These are phyloP conservation scores for Hymenoscyphus repandus DNA, from an alignment of 2,329 filamentous ascomycete species.

Conservation along the genomic window DNA sequence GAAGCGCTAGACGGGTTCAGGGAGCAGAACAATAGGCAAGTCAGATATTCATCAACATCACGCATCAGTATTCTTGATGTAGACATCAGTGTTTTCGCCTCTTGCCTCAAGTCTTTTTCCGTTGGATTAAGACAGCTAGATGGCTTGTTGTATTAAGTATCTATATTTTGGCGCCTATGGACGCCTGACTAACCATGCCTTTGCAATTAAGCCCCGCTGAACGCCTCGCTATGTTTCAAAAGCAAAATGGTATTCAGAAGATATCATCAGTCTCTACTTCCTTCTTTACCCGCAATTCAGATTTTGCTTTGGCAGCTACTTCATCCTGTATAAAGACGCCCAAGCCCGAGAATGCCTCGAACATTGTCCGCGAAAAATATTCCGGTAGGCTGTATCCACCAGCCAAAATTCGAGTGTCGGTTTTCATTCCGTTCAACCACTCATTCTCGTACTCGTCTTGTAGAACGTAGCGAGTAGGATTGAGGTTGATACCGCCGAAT, in stretches of 20 bases:
- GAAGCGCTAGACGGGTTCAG: too few relatives aligned
- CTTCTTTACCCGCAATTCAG: conserved; percentile 11
- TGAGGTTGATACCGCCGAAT: conserved; percentile 70
- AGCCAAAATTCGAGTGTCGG: conserved; percentile 61
- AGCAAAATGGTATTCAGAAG: conserved; percentile 29
- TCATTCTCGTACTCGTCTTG: conserved; percentile 68
- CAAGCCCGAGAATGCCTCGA: conserved; percentile 85
- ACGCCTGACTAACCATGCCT: too few relatives aligned
- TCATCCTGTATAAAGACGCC: conserved; percentile 81
- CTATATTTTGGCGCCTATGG: too few relatives aligned
- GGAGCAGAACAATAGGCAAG: too few relatives aligned
- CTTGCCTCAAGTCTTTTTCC: too few relatives aligned
- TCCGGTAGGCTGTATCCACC: conserved; percentile 81
- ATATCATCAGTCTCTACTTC: conserved; percentile 47
- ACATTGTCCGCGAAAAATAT: conserved; percentile 74
- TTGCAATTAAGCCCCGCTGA: too few relatives aligned
- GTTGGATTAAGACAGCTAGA: too few relatives aligned
- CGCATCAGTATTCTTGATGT: too few relatives aligned
- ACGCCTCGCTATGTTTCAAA: neutral
- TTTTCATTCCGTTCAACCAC: conserved; percentile 63
- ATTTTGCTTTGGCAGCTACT: conserved; percentile 31
- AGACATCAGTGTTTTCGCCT: too few relatives aligned
- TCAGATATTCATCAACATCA: too few relatives aligned
- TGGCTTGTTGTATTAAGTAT: too few relatives aligned
- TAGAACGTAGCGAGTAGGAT: conserved; percentile 64